Evolutionary conservation across 2,329 filamentous ascomycete genomes (phyloP), one percentile per base, ranked within the genome.

Genomic region (Macrophomina pseudophaseolina): DNA sequence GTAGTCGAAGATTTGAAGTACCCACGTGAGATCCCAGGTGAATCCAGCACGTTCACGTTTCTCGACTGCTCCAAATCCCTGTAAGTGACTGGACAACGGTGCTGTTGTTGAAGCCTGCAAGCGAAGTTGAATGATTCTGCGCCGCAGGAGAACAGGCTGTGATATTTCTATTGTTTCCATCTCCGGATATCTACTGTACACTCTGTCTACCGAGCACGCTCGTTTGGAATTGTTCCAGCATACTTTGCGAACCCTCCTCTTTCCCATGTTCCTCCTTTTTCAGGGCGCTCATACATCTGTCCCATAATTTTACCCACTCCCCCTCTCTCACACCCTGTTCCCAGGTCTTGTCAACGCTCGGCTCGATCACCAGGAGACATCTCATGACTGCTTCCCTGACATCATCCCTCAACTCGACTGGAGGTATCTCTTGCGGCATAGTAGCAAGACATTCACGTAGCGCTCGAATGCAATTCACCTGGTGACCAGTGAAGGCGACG

Each of bases 301-400:
- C 9, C 63, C 63, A 65, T 11, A 56, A n/a, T 16, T n/a, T 40
- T n/a, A 65, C 30, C 63, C 63, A 65, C 6, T 65, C 63, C n/a
- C 63, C 63, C 5, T 35, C 18, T 11, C n/a, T 58, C 4, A 5
- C 9, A 14, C 60, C 63, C 5, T 14, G 5, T 12, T 53, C 53
- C 28, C 53, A 66, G 40, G 60, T 9, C n/a, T 72, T 64, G 69
- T 81, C 78, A 14, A 86, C 84, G 5, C 73, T 70, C 0, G 85
- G 85, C 69, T 90, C 85, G 0, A 84, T 86, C 7, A 88, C 73
- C 2, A 76, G 68, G 40, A 91, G 79, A 72, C 88, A 90, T 0
- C 79, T 75, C 72, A 83, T 80, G n/a, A 90, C 71, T 1, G 83
- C 77, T 1, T 77, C 67, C 56, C 81, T 81, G 5, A 91, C 70